phyloP scores from a whole-genome alignment of 257 asterid genomes.

The Penstemon eatonii region DNA sequence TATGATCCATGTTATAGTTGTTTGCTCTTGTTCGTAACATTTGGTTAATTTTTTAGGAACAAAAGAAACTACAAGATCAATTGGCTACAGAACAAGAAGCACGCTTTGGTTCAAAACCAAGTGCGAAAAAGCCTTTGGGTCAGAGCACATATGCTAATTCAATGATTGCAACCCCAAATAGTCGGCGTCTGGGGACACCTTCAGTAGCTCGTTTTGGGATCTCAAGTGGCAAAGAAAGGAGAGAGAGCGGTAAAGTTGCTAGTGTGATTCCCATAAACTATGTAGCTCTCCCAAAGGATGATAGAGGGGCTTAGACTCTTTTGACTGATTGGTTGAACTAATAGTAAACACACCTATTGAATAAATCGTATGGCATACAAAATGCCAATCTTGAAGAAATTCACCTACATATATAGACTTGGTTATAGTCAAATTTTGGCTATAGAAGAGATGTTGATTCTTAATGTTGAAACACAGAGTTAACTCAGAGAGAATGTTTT shows the following conservation, averaged over 20 bases:
- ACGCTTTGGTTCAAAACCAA: constrained; percentile 60
- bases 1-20: neutral
- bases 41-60: constrained; percentile 47
- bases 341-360: neutral
- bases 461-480: constrained; percentile 23
- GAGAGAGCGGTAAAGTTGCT: constrained; percentile 54
- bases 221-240: constrained; percentile 49
- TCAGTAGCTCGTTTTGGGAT: constrained; percentile 38
- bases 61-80: constrained; percentile 72
- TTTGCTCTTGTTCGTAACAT: neutral
- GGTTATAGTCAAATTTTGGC: neutral
- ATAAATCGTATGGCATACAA: neutral
- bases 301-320: constrained; percentile 33
- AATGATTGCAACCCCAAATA: constrained; percentile 51
- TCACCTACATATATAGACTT: neutral
- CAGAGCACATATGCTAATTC: constrained; percentile 50
- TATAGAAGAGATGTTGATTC: constrained; percentile 1
- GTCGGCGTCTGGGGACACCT: constrained; percentile 52
- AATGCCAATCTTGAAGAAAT: neutral
- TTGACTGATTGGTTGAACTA: constrained; percentile 17
- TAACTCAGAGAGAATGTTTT: neutral
- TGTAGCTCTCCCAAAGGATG: constrained; percentile 73
- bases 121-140: constrained; percentile 58
- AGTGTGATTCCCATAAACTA: constrained; percentile 59
- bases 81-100: constrained; percentile 66